Conservation (phyloP, 2,329 filamentous ascomycete species). For the Colletotrichum tamarilloi region DNA sequence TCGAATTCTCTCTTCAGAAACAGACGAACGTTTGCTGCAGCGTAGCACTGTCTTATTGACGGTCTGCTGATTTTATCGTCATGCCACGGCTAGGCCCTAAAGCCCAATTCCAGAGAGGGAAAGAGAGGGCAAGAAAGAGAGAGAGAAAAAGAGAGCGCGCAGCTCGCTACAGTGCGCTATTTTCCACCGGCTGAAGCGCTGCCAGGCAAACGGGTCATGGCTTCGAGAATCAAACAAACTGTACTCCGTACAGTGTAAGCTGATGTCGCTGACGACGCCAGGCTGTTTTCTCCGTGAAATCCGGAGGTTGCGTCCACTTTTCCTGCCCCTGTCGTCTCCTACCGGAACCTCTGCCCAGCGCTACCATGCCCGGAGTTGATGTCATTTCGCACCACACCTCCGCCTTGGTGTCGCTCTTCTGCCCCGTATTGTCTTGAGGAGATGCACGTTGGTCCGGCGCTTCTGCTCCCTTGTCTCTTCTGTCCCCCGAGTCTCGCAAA, state of each 20-base stretch:
- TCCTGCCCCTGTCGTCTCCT: constrained; percentile 25
- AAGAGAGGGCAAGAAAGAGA: not conserved
- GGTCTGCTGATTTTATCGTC: constrained; percentile 6
- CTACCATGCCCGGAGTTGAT: constrained; percentile 28
- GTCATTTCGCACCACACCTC: constrained; percentile 34
- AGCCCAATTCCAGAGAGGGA: too few species aligned
- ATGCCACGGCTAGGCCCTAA: not conserved
- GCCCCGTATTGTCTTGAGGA: constrained; percentile 26
- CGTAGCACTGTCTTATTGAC: not conserved
- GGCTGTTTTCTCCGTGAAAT: constrained; percentile 24
- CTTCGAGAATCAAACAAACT: too few species aligned
- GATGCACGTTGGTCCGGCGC: constrained; percentile 14
- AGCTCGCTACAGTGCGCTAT: constrained; percentile 20
- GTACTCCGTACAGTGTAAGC: not conserved
- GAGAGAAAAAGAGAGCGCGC: not conserved
- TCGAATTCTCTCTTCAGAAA: not conserved
- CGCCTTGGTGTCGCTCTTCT: constrained; percentile 24
- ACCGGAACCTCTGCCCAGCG: constrained; percentile 27
- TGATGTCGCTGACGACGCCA: constrained; percentile 32
- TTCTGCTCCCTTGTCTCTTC: not conserved
- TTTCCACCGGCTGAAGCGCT: not conserved
- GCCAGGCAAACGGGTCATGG: not conserved
- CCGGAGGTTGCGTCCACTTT: constrained; percentile 29
- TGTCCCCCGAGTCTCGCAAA: not conserved
- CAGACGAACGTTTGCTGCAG: not conserved